Base-by-base conservation (phyloP, 192 early-diverging fungal species). In the Linnemannia zychae region DNA sequence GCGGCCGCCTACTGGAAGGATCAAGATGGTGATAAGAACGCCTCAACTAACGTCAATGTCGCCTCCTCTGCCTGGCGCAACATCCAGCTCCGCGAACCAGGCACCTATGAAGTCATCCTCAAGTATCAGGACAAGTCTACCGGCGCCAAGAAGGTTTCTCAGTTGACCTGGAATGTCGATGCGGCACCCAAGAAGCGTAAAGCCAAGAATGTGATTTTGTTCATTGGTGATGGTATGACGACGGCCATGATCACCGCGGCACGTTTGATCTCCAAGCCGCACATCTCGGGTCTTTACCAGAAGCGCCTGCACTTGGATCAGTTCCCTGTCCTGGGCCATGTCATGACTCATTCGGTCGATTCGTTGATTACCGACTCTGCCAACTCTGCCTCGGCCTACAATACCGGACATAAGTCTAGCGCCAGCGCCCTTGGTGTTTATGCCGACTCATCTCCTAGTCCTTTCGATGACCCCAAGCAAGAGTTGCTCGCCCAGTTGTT, bases 341-440 rank as follows among this genome's bases (percentile, higher is more conserved):
- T 88, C 65, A 88, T 86, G 79, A 92, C 92, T 83, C 90, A 93
- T 82, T 91, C 86, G 1, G 78, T 93, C 40, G 92, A 93, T 72
- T 74, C 89, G 48, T 83, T 93, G n/a, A 52, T 92, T 40, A 93
- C 92, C 31, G 92, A 93, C 67, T 93, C 92, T 70, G 92, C 92
- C 80, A 93, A 93, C 84, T 91, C 90, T 22, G 92, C 92, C 36
- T 75, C 87, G 18, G 70, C 92, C 40, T 93, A 92, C 82, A 79
- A 88, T 66, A 81, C 89, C 75, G 92, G 91, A 16, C 91, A 92
- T 57, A 92, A 93, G 86, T 73, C 77, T 33, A 78, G 75, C 50
- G 78, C 88, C 79, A 87, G 89, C 74, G 86, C 89, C 70, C 73
- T 93, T 20, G 81, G 80, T 75, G 91, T 92, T 47, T 92, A 92